Base-by-base conservation (phyloP, 805 yeast species). In the Saccharomycopsis oosterbeekiorum region DNA sequence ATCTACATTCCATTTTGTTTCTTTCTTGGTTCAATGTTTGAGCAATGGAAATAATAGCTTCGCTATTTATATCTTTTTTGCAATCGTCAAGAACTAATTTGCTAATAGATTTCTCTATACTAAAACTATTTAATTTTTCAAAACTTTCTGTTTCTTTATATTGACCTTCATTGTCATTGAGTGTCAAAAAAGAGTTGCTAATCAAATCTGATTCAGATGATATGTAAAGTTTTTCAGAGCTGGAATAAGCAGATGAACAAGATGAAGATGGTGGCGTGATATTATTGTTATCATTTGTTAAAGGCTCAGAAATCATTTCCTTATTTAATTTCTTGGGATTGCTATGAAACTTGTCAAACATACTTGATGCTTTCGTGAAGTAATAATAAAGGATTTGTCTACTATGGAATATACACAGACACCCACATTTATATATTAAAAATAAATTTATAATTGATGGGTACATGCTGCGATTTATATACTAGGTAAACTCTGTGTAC, bases 11-110 rank as follows among this genome's bases (percentile, higher is more conserved):
- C 15, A 51, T 21, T 34, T 51, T 50, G 6, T n/a, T 34, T 21
- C 58, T 50, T n/a, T 51, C 54, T 40, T 19, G 41, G 39, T 60
- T 60, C 36, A 57, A 50, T 9, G 55, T 39, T 26, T 56, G 59
- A n/a, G 34, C 53, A 34, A 47, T 34, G 2, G 53, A 47, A 2
- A 47, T 15, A 10, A 24, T 21, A 15, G 53, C 10, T 21, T 47
- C 36, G 8, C 10, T 24, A 14, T 4, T 47, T 24, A 34, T 21
- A 12, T 29, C 41, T 15, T 43, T 41, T 24, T 57, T 15, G 14
- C 26, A 24, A 39, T 40, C 9, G 14, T 34, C 41, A 14, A 39
- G 43, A 54, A 39, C 26, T 15, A 54, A 39, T 19, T 21, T 39
- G 57, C 57, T 54, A 5, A 37, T 19, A 2, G 43, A 37, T 29